Conservation (phyloP, 1,284 basidiomycete species). For the Peniophora sp. region DNA sequence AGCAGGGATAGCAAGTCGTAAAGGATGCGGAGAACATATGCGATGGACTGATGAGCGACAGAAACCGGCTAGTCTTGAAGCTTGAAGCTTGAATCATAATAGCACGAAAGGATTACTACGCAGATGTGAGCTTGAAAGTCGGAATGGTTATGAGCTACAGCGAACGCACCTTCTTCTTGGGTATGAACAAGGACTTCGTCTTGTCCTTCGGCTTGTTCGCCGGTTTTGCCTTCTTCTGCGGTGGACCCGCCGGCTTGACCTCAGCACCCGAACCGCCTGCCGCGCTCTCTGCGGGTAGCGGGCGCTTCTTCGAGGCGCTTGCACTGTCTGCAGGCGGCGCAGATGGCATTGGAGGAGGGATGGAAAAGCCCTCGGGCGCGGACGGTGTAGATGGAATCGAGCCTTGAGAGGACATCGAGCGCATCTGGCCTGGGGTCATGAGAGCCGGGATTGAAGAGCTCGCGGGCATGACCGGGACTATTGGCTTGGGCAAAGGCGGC, state of each 20-base stretch:
- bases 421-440: background rate
- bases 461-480: background rate
- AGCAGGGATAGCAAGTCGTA: no score
- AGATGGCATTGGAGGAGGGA: background rate
- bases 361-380: background rate
- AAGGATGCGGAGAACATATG: no score
- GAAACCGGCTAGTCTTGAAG: no score
- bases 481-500: conserved; percentile 5
- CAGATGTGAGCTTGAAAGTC: no score
- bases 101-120: no score
- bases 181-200: conserved; percentile 22
- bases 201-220: conserved; percentile 19
- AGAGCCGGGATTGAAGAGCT: background rate
- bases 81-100: no score
- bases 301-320: background rate
- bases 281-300: background rate
- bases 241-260: conserved; percentile 10
- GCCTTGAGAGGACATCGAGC: background rate
- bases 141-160: no score
- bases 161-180: conserved; percentile 16
- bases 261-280: background rate
- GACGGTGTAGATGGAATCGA: background rate
- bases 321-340: background rate
- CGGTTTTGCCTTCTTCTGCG: conserved; percentile 14
- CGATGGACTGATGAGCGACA: conserved; percentile 1